Base-by-base conservation (phyloP, 768 basidiomycete genomes). In the Psilocybe subaeruginosa region DNA sequence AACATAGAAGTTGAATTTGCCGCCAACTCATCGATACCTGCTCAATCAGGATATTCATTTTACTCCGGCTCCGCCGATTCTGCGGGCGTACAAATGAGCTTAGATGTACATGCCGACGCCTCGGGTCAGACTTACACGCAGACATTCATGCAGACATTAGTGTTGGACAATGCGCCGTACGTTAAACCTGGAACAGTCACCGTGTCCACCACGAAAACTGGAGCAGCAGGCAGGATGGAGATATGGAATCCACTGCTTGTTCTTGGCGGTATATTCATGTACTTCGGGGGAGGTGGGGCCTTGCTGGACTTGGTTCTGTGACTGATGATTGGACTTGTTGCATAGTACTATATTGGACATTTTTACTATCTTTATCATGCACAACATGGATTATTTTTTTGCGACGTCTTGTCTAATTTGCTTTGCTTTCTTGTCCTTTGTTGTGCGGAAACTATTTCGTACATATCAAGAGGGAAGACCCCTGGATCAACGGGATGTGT, bases 1-100 rank as follows among this genome's bases (percentile, higher is more conserved):
- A 71, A 70, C 61, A 61, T 56, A 47, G 73, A 74, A 29, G 63
- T 73, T 35, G 75, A 77, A 33, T 66, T 77, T 31, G 39, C 64
- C 5, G 63, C 66, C 31, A 75, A 77, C 67, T 69, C 69, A 11
- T 67, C 70, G 27, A 64, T 71, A 30, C 63, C 74, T 3, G 53
- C 73, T n/a, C 51, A 69, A 2, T 65, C 59, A 14, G 76, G 75
- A n/a, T 78, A 78, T 64, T 69, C 73, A 37, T 77, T 79, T 45
- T 81, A 81, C 64, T 69, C 68, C 0, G 70, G 65, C 30, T 56
- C 56, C 4, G 58, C 70, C 23, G 67, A 70, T 47, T 67, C 68
- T 37, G 65, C 62, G 5, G 74, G 74, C 33, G 63, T 71, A 54
- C 72, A 76, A 39, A 48, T 72, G 62, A 70, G 65, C 4, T 52